Percentiles rank a stretch among this genome's conserved stretches.
phyloP scores from a whole-genome alignment of 2,329 filamentous ascomycete genomes.

The Pseudogymnoascus sp. region DNA sequence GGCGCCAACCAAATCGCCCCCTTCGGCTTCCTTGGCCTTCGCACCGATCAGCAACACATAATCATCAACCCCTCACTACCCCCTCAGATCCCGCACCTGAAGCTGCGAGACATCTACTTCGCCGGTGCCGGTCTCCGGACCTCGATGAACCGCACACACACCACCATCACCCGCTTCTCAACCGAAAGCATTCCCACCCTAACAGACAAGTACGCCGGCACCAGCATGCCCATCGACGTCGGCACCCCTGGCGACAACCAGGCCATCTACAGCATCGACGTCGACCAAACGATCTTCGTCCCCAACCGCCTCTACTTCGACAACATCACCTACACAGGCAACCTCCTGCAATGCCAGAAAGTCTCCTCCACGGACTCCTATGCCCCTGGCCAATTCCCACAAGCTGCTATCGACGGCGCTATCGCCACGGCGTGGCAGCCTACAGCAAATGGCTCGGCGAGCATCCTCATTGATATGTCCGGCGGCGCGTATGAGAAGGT shows the following conservation, averaged over 20 bases:
- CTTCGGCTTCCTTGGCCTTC: constrained; percentile 58
- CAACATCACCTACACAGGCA: constrained; percentile 44
- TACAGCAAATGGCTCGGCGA: constrained; percentile 39
- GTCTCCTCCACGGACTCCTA: constrained; percentile 39
- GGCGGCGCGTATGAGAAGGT: constrained; percentile 32
- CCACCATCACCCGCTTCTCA: constrained; percentile 45
- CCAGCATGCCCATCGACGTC: constrained; percentile 50
- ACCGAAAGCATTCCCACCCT: constrained; percentile 33
- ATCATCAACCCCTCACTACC: constrained; percentile 55
- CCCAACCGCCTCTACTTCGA: constrained; percentile 49
- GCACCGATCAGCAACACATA: constrained; percentile 48
- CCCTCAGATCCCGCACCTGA: constrained; percentile 49
- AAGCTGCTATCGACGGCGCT: constrained; percentile 57
- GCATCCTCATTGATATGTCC: constrained; percentile 46
- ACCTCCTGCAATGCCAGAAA: constrained; percentile 56
- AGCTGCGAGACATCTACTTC: constrained; percentile 57
- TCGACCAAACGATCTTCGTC: constrained; percentile 43
- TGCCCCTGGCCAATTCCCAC: constrained; percentile 59
- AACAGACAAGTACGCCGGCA: constrained; percentile 47
- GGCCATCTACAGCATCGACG: constrained; percentile 38
- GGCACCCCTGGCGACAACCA: constrained; percentile 33
- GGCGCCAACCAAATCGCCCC: constrained; percentile 59
- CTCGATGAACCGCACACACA: constrained; percentile 55
- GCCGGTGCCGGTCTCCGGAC: constrained; percentile 55
- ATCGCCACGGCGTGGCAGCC: constrained; percentile 61